Base-by-base conservation (phyloP, 2,329 filamentous ascomycete genomes). In the Hymenoscyphus salicellus region DNA sequence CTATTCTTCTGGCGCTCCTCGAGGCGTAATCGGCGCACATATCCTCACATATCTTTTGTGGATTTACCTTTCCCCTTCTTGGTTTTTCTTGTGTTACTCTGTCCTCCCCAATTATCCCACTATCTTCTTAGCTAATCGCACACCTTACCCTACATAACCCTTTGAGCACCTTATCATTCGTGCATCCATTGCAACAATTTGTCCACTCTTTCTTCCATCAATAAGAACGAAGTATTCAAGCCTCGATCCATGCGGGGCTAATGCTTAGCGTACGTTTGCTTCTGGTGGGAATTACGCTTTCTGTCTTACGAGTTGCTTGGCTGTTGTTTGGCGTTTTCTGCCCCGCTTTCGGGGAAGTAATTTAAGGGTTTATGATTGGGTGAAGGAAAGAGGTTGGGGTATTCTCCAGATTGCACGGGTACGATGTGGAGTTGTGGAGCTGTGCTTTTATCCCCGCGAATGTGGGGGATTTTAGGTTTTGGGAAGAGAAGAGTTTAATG, bases 251-350 rank as follows among this genome's bases (percentile, higher is more conserved):
- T 49, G 46, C 55, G 26, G n/a, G 36, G 14, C 36, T 38, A 38
- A 38, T 17, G 5, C 11, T 38, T 16, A 38, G 23, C 23, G 52
- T 55, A 16, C 20, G 17, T 6, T 30, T 30, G 16, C 52, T 55
- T 5, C 7, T 17, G 23, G 17, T 30, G 2, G 55, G 55, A n/a
- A 36, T 30, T 58, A n/a, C 55, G 30, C 11, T 36, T 20, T 33
- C n/a, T 58, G 55, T 58, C 55, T 58, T 58, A 58, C 55, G 55
- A 58, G 55, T 14, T 30, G 7, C 55, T 38, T 58, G 55, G 55
- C 55, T 58, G 32, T n/a, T 26, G 10, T 55, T 16, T 55, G 20
- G 52, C 52, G n/a, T 26, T 8, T 26, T 58, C 23, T 41, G n/a
- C 33, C 32, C 33, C 11, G 33, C 8, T 23, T 11, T 56, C 26